A percentile compares a stretch with the other conserved stretches of the same genome.
phyloP scores from a whole-genome alignment of 345 rosid genomes.

The Populus deltoides region DNA sequence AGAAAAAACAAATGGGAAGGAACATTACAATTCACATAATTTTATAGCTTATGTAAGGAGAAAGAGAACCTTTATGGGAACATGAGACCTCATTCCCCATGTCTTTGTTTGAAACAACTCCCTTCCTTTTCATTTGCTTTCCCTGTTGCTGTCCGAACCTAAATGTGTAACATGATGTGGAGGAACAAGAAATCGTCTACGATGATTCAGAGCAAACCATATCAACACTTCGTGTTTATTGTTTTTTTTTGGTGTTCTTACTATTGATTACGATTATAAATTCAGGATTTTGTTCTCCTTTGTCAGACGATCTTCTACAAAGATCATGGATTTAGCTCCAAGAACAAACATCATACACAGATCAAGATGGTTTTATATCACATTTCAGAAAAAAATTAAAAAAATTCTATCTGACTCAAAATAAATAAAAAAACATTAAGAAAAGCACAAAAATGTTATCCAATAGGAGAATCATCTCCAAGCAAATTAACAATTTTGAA shows the following conservation, averaged over 20 bases:
- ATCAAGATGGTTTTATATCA: background rate
- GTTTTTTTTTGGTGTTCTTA: background rate
- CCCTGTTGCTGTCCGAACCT: background rate
- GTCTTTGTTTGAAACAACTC: conserved; percentile 18
- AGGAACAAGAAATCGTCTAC: background rate
- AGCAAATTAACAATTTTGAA: too few species aligned
- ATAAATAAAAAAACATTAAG: too few species aligned
- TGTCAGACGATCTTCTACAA: background rate
- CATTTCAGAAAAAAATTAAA: too few species aligned
- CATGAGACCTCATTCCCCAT: conserved; percentile 25
- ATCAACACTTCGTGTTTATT: background rate
- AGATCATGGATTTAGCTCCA: background rate
- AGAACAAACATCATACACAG: too few species aligned
- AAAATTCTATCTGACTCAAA: background rate
- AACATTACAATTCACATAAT: background rate
- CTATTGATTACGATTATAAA: background rate
- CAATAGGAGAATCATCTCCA: too few species aligned
- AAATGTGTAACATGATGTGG: background rate
- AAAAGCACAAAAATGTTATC: background rate
- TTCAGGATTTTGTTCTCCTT: background rate
- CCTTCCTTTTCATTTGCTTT: background rate
- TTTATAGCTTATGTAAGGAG: background rate
- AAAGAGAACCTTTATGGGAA: conserved; percentile 1
- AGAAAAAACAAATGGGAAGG: background rate
- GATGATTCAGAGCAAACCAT: background rate